These are phyloP conservation scores for Ganoderma lucidum DNA, from an alignment of 1,284 basidiomycete species.

Conservation along the genomic window DNA sequence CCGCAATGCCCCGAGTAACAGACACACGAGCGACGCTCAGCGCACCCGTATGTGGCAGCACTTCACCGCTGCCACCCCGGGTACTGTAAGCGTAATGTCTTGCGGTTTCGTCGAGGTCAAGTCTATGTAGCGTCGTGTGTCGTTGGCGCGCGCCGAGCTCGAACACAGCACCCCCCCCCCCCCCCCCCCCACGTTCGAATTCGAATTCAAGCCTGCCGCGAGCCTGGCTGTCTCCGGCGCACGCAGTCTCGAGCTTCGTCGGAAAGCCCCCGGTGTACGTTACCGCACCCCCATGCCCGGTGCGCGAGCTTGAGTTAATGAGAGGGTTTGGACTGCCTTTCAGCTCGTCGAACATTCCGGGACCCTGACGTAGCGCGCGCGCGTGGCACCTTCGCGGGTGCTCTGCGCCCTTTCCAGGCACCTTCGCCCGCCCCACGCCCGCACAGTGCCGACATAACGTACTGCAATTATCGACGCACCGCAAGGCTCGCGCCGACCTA, in stretches of 20 bases:
- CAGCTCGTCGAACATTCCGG: no score
- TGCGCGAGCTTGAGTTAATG: background rate
- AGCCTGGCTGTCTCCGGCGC: background rate
- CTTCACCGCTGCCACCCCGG: background rate
- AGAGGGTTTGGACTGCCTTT: background rate
- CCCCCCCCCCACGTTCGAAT: background rate
- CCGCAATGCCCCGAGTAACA: background rate
- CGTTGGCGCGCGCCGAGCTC: background rate
- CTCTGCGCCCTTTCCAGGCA: background rate
- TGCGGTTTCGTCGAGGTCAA: slow-evolving; percentile 1
- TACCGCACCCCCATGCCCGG: background rate
- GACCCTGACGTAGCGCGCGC: background rate
- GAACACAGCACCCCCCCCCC: no score
- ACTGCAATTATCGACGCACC: background rate
- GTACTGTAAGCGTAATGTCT: slow-evolving; percentile 1
- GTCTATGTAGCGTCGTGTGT: background rate
- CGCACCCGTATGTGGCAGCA: slow-evolving; percentile 1
- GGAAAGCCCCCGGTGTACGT: background rate
- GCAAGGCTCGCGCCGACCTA: background rate
- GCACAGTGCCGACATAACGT: background rate
- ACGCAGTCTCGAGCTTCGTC: background rate
- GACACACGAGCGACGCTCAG: background rate
- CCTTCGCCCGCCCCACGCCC: background rate
- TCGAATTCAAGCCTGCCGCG: background rate
- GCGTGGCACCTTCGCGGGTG: background rate